Percentiles rank a stretch among this genome's conserved stretches.
Conservation (phyloP, 73 alveolate genomes). For the Paramecium caudatum region DNA sequence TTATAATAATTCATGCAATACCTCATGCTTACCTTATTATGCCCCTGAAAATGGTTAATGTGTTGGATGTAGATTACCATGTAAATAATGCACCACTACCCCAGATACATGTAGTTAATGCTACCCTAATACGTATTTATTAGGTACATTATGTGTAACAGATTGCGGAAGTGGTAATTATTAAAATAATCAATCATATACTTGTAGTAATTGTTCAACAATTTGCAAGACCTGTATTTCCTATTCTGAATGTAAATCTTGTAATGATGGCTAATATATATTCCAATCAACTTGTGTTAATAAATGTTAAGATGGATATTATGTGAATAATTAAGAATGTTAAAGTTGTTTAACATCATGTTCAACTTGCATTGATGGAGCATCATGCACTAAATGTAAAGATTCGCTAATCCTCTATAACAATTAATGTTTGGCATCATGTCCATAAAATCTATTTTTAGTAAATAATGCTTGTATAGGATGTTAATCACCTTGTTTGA, state of each 20-base stretch:
- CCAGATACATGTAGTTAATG: constrained; percentile 25
- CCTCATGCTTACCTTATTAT: neutral
- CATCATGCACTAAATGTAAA: neutral
- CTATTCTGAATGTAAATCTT: neutral
- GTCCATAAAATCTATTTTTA: neutral
- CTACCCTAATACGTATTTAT: constrained; percentile 5
- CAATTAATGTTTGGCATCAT: neutral
- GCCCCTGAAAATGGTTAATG: constrained; percentile 42
- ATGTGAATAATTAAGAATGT: neutral
- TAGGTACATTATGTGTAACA: neutral
- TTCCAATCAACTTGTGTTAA: constrained; percentile 2
- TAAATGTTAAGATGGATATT: constrained; percentile 13
- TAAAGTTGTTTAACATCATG: neutral
- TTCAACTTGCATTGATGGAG: neutral
- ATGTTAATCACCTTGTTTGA: constrained; percentile 13
- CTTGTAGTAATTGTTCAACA: neutral
- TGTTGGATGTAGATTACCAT: constrained; percentile 1
- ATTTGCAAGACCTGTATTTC: neutral
- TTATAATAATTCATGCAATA: neutral
- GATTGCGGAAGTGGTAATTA: constrained; percentile 27
- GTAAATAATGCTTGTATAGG: constrained; percentile 1
- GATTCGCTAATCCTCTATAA: neutral
- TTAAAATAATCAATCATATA: neutral
- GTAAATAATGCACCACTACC: constrained; percentile 28
- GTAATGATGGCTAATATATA: neutral